A percentile compares a stretch with the other conserved stretches of the same genome.
Evolutionary conservation across 2,329 filamentous ascomycete species (phyloP).

Genomic region (Ceratocystis albifundus): DNA sequence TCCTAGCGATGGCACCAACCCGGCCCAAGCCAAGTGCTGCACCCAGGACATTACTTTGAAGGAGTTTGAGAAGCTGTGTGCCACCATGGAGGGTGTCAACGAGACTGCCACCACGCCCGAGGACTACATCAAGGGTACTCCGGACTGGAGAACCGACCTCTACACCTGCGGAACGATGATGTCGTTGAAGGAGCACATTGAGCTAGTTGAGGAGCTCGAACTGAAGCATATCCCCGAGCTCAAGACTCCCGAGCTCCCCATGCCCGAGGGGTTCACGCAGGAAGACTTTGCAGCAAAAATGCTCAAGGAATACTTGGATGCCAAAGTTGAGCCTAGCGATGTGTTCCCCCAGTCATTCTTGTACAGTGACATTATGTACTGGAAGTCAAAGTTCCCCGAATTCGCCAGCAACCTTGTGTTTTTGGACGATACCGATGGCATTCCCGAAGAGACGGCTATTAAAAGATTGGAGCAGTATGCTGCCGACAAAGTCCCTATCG

Average conservation of each 20-base stretch:
- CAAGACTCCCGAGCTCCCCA: slow-evolving; percentile 56
- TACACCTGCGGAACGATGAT: slow-evolving; percentile 55
- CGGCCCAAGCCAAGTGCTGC: slow-evolving; percentile 55
- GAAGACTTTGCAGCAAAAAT: slow-evolving; percentile 53
- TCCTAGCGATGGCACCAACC: slow-evolving; percentile 40
- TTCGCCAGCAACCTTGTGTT: slow-evolving; percentile 53
- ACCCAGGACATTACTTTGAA: slow-evolving; percentile 57
- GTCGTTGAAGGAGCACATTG: slow-evolving; percentile 51
- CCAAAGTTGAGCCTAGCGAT: slow-evolving; percentile 41
- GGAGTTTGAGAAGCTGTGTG: slow-evolving; percentile 57
- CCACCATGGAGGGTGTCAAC: slow-evolving; percentile 58
- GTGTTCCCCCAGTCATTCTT: slow-evolving; percentile 56
- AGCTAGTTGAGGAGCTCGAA: slow-evolving; percentile 45
- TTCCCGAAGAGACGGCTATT: slow-evolving; percentile 43
- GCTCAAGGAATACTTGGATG: slow-evolving; percentile 46
- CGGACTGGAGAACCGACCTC: slow-evolving; percentile 52
- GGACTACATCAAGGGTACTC: slow-evolving; percentile 48
- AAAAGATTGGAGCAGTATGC: slow-evolving; percentile 46
- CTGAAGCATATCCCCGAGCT: slow-evolving; percentile 56
- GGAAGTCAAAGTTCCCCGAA: slow-evolving; percentile 49
- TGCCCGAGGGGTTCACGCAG: slow-evolving; percentile 58
- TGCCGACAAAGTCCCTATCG: slow-evolving; percentile 46
- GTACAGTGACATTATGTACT: slow-evolving; percentile 54
- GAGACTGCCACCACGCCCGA: slow-evolving; percentile 44
- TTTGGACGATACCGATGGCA: slow-evolving; percentile 50